These are phyloP conservation scores for Pythium coloratum DNA, from an alignment of 352 stramenopile species.

Conservation along the genomic window DNA sequence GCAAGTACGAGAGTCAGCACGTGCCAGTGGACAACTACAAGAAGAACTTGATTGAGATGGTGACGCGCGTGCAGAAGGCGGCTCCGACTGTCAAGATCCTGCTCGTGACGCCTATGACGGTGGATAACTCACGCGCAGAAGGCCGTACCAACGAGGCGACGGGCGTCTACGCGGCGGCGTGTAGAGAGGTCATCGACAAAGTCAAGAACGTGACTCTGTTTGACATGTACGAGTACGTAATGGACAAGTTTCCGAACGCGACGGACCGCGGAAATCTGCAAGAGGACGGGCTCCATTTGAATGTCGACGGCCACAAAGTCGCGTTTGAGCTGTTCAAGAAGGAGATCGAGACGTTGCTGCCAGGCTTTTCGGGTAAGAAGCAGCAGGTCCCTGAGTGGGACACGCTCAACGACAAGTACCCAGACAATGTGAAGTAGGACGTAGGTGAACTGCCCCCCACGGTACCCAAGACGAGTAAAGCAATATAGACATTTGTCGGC, in stretches of 20 bases:
- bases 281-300: neutral
- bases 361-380: neutral
- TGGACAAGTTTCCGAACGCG: neutral
- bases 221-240: slow-evolving; percentile 15
- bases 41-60: slow-evolving; percentile 32
- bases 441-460: too few relatives aligned
- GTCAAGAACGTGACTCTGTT: slow-evolving; percentile 1
- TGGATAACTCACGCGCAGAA: slow-evolving; percentile 39
- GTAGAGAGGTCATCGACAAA: neutral
- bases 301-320: neutral
- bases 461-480: too few relatives aligned
- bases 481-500: too few relatives aligned
- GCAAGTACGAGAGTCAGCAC: slow-evolving; percentile 35
- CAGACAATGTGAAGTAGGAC: neutral
- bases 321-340: neutral
- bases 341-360: neutral
- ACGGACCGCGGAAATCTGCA: neutral
- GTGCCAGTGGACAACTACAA: slow-evolving; percentile 52
- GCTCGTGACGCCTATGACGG: slow-evolving; percentile 45
- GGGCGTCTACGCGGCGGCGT: slow-evolving; percentile 30
- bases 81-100: slow-evolving; percentile 33
- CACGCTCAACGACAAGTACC: neutral
- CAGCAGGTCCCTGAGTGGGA: neutral
- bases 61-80: slow-evolving; percentile 27
- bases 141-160: slow-evolving; percentile 37